Base-by-base conservation (phyloP, 1,284 basidiomycete species). In the Inonotus hispidus region DNA sequence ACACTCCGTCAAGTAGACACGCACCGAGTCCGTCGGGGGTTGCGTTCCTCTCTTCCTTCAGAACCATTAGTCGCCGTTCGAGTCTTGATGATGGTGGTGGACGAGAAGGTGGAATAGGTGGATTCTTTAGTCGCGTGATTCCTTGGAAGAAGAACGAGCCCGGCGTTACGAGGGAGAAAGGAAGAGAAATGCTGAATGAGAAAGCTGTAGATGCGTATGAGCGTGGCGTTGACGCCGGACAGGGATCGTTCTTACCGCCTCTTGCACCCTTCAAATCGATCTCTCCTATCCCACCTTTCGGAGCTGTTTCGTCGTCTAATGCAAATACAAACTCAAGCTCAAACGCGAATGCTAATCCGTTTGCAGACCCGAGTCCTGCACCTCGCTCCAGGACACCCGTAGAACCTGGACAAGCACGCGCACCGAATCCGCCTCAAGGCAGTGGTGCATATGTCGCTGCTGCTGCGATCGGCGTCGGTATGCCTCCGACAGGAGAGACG, bases 1-100 rank as follows among this genome's bases (percentile, higher is more conserved):
- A 14, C 14, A 46, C 23, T 25, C 19, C 57, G 32, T 6, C 41
- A 19, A 53, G 49, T 14, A 43, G 58, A 37, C 59, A 60, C 49
- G 59, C 53, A 21, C 5, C 59, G 19, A 54, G 47, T 19, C 59
- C 59, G 19, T 60, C 59, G 35, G 53, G 41, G 10, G 53, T 49
- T 23, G 41, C 53, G 3, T 60, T 60, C 53, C 59, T 60, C 23
- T 39, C n/a, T 11, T 8, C 29, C 2, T 13, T 25, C 25, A 14
- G 27, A n/a, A 32, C 25, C 50, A 35, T 14, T 1, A n/a, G 41
- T 16, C 41, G 14, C 16, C 16, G 29, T 11, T 23, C 27, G 29
- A 35, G 29, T 2, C 25, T 14, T 25, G 14, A 29, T 35, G 32
- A 52, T 29, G 29, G 35, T n/a, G 32, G 29, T 32, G 50, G 5